Percentiles rank a stretch among this genome's conserved stretches.
Conservation (phyloP, 306 rosid genomes). For the Hippophae gyantsensis region DNA sequence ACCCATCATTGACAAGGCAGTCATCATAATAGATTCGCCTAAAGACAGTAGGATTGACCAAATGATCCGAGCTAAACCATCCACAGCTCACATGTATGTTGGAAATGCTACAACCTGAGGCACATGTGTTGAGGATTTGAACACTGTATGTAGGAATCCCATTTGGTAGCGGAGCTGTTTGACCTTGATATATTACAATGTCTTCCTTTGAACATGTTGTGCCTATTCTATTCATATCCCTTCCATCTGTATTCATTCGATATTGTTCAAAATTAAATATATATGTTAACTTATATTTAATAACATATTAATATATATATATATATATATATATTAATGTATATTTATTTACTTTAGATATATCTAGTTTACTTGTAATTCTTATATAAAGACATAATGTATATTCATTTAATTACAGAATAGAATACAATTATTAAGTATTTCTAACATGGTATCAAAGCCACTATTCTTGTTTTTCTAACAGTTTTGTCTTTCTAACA, state of each 20-base stretch:
- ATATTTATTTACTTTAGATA: too few relatives aligned
- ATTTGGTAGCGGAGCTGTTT: conserved; percentile 31
- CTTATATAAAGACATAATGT: too few relatives aligned
- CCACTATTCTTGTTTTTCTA: too few relatives aligned
- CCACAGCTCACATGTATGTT: conserved; percentile 49
- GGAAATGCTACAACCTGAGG: conserved; percentile 40
- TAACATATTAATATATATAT: too few relatives aligned
- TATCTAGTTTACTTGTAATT: too few relatives aligned
- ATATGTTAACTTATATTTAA: too few relatives aligned
- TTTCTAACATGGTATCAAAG: too few relatives aligned
- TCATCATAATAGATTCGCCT: conserved; percentile 34
- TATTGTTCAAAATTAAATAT: not conserved
- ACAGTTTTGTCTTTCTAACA: too few relatives aligned
- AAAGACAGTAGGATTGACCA: conserved; percentile 44
- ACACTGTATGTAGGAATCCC: conserved; percentile 51
- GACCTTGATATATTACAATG: conserved; percentile 36
- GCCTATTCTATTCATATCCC: conserved; percentile 23
- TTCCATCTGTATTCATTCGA: conserved; percentile 10
- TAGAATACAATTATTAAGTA: too few relatives aligned
- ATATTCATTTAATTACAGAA: too few relatives aligned
- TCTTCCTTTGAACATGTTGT: conserved; percentile 36
- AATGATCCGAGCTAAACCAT: conserved; percentile 53
- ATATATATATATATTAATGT: too few relatives aligned
- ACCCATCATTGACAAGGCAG: conserved; percentile 49
- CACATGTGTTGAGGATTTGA: conserved; percentile 38